phyloP scores from a whole-genome alignment of 345 rosid genomes.

The Brassica napus region DNA sequence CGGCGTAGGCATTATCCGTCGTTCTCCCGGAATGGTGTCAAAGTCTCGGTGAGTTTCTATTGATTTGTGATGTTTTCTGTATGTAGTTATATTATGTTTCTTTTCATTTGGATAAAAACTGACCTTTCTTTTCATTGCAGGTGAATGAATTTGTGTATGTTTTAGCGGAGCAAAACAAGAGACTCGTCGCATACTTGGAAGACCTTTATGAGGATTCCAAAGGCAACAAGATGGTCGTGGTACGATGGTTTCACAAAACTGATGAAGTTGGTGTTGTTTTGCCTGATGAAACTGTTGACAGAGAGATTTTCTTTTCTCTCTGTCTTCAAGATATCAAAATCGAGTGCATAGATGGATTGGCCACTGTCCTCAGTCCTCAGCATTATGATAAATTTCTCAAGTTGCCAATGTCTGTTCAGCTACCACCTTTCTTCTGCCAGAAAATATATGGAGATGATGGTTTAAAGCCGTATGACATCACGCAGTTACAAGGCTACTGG shows the following conservation, averaged over 20 bases:
- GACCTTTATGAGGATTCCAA: constrained; percentile 79
- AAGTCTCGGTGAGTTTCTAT: constrained; percentile 60
- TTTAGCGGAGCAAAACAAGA: constrained; percentile 67
- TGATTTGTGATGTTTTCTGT: neutral
- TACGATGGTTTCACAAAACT: constrained; percentile 92
- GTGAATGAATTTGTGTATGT: constrained; percentile 72
- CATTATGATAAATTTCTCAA: constrained; percentile 59
- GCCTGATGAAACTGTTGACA: constrained; percentile 58
- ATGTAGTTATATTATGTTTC: neutral
- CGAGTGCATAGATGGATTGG: constrained; percentile 88
- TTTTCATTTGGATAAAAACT: neutral
- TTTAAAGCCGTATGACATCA: constrained; percentile 63
- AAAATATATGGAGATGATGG: constrained; percentile 62
- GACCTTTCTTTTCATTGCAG: constrained; percentile 39
- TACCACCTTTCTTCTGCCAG: constrained; percentile 61
- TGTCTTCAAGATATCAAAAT: constrained; percentile 86
- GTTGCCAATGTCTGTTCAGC: constrained; percentile 35
- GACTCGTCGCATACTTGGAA: constrained; percentile 76
- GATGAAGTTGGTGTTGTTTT: constrained; percentile 78
- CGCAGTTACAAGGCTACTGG: constrained; percentile 78
- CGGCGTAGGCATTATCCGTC: constrained; percentile 63
- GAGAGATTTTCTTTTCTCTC: constrained; percentile 85
- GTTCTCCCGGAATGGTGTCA: constrained; percentile 61
- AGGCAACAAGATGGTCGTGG: constrained; percentile 71
- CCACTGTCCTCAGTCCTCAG: constrained; percentile 71